Conservation (phyloP, 192 early-diverging fungal species). For the Podila epigama region DNA sequence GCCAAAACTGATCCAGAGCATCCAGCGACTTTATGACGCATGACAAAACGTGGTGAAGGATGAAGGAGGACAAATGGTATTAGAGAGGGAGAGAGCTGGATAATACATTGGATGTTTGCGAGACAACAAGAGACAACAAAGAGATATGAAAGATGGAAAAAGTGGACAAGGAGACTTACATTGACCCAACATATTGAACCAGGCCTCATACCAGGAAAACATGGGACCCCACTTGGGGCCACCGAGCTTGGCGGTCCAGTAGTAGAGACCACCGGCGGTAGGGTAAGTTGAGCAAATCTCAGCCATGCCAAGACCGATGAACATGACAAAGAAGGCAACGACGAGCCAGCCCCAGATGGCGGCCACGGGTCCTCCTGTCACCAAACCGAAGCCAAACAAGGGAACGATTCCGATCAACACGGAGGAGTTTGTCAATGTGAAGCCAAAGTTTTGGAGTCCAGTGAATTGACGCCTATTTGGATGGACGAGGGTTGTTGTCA, state of each 20-base stretch:
- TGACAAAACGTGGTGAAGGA: background rate
- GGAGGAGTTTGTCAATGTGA: conserved; percentile 39
- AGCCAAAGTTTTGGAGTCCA: conserved; percentile 49
- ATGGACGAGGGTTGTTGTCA: too few relatives aligned
- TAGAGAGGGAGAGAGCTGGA: background rate
- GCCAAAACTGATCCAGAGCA: conserved; percentile 40
- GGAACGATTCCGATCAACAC: conserved; percentile 47
- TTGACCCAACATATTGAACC: conserved; percentile 55
- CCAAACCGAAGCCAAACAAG: conserved; percentile 54
- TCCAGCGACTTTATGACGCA: conserved; percentile 26
- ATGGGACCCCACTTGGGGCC: conserved; percentile 53
- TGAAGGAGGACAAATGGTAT: background rate
- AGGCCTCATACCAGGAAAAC: conserved; percentile 51
- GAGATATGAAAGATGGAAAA: background rate
- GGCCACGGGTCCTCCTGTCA: conserved; percentile 52
- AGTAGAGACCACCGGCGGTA: conserved; percentile 52
- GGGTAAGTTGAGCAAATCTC: conserved; percentile 62
- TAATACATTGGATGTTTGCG: background rate
- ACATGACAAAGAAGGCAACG: conserved; percentile 54
- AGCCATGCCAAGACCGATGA: conserved; percentile 55
- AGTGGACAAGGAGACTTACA: background rate
- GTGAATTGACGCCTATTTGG: conserved; percentile 43
- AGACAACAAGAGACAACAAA: background rate
- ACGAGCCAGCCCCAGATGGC: conserved; percentile 62
- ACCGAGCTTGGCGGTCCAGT: conserved; percentile 42